These are phyloP conservation scores for Porcisia hertigi DNA, from an alignment of 208 protist species.

Conservation along the genomic window DNA sequence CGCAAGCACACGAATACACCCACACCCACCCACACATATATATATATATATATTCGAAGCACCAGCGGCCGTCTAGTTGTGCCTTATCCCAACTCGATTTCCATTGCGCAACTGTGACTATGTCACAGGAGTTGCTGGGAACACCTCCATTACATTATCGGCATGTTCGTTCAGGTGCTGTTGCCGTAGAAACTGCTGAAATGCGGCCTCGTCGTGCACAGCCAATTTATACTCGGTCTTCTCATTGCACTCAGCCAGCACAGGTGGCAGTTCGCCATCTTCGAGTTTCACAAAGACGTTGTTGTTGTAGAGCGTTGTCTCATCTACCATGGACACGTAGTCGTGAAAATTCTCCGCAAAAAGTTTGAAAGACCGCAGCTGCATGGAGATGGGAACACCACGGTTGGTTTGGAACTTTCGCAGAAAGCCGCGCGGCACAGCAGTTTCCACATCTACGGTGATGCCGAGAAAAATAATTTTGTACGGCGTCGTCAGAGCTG, in stretches of 20 bases:
- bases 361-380: conserved; percentile 87
- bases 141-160: conserved; percentile 65
- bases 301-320: conserved; percentile 85
- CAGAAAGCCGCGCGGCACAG: conserved; percentile 85
- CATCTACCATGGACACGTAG: conserved; percentile 66
- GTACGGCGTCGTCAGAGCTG: conserved; percentile 59
- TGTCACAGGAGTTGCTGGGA: conserved; percentile 18
- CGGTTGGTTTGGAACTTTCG: conserved; percentile 81
- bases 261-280: conserved; percentile 78
- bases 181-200: conserved; percentile 70
- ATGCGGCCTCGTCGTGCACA: conserved; percentile 70
- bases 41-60: too few relatives aligned
- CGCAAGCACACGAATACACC: too few relatives aligned
- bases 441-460: conserved; percentile 83
- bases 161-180: conserved; percentile 68
- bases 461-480: conserved; percentile 80
- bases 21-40: too few relatives aligned
- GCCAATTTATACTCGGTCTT: conserved; percentile 29
- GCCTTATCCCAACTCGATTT: too few relatives aligned
- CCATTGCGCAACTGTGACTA: background rate
- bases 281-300: conserved; percentile 84
- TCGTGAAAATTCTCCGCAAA: conserved; percentile 81
- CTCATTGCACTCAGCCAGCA: conserved; percentile 57
- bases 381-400: conserved; percentile 73
- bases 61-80: too few relatives aligned